Conservation (phyloP, 1,284 basidiomycete genomes). For the Earliella scabrosa region DNA sequence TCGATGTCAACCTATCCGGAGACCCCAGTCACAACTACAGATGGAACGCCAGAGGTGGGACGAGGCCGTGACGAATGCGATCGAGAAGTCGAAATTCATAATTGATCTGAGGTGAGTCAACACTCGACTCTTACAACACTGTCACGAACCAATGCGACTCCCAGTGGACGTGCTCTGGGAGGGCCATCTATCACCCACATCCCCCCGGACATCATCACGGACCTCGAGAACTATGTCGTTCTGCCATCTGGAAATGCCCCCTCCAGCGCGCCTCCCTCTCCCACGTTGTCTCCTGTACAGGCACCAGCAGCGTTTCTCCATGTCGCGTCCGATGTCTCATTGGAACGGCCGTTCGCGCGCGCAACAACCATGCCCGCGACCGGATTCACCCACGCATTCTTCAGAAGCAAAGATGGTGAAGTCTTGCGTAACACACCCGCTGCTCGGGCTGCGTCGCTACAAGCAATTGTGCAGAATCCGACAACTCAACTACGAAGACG, state of each 20-base stretch:
- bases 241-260: slow-evolving; percentile 29
- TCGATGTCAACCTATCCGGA: not conserved
- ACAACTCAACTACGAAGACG: not conserved
- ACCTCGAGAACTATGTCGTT: slow-evolving; percentile 45
- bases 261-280: slow-evolving; percentile 17
- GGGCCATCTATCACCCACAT: slow-evolving; percentile 42
- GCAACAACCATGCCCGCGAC: slow-evolving; percentile 20
- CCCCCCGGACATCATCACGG: slow-evolving; percentile 41
- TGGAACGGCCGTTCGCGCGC: slow-evolving; percentile 7
- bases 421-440: slow-evolving; percentile 18
- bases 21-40: not conserved
- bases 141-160: not conserved
- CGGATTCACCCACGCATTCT: slow-evolving; percentile 17
- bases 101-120: slow-evolving; percentile 27
- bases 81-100: slow-evolving; percentile 25
- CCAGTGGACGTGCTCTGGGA: slow-evolving; percentile 16
- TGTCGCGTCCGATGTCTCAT: not conserved
- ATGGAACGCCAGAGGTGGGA: slow-evolving; percentile 27
- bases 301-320: not conserved
- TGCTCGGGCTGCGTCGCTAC: slow-evolving; percentile 18
- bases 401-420: slow-evolving; percentile 16
- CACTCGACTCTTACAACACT: not conserved
- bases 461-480: slow-evolving; percentile 6
- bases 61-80: slow-evolving; percentile 21
- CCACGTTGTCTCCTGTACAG: slow-evolving; percentile 10